These are phyloP conservation scores for Terana coerulea DNA, from an alignment of 768 basidiomycete genomes.

Conservation along the genomic window DNA sequence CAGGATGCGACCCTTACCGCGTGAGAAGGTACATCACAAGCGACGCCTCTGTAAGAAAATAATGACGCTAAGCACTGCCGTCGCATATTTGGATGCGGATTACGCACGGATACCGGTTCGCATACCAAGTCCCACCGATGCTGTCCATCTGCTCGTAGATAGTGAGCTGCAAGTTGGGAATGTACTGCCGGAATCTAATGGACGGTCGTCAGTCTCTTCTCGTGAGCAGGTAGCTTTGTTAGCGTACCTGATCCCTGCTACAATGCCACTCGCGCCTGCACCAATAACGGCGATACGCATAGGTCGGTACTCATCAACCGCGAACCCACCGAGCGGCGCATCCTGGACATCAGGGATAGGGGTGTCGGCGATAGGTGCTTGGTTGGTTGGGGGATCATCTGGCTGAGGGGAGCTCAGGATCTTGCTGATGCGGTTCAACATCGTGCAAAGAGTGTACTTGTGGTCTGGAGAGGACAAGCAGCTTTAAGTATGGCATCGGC, in stretches of 20 bases:
- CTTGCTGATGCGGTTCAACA: neutral
- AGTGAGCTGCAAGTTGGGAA: slow-evolving; percentile 49
- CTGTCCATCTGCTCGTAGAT: slow-evolving; percentile 60
- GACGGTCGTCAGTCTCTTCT: neutral
- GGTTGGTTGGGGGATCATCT: too few species aligned
- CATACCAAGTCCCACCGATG: slow-evolving; percentile 61
- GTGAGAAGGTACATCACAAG: slow-evolving; percentile 60
- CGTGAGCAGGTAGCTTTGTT: neutral
- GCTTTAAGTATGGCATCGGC: too few species aligned
- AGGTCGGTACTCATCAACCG: slow-evolving; percentile 13
- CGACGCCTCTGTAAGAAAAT: slow-evolving; percentile 33
- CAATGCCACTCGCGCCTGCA: slow-evolving; percentile 13
- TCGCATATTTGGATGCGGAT: too few species aligned
- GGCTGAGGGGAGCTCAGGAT: neutral
- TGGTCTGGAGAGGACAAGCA: too few species aligned
- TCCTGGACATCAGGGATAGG: neutral
- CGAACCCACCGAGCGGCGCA: neutral
- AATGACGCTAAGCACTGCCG: too few species aligned
- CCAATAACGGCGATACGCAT: slow-evolving; percentile 14
- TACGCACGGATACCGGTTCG: slow-evolving; percentile 51
- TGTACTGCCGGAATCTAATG: slow-evolving; percentile 48
- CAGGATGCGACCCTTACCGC: slow-evolving; percentile 31
- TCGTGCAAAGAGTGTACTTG: too few species aligned
- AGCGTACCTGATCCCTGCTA: slow-evolving; percentile 13
- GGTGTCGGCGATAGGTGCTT: too few species aligned